Evolutionary conservation across 2,329 filamentous ascomycete species (phyloP), one percentile per base, ranked within the genome.

Genomic region (Epichloe scottii): DNA sequence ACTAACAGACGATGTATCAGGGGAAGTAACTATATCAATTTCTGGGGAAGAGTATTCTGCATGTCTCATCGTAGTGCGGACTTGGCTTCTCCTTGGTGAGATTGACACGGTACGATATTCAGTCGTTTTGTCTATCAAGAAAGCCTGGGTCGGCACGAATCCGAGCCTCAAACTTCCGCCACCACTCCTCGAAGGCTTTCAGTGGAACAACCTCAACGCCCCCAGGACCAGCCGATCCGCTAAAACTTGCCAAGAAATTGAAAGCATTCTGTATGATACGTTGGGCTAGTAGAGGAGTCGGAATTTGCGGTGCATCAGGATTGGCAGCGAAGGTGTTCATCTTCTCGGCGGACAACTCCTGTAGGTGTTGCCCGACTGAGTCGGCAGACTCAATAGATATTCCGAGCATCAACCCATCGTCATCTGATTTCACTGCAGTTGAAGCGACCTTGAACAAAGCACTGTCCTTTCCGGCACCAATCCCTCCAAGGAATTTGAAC

Each of bases 261-360:
- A 97, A 98, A 14, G 91, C 93, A 67, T 96, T 95, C 60, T 88
- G 85, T 60, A 98, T 97, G 59, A 98, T 96, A 56, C 88, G 76
- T 69, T 97, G 89, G 33, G 93, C 93, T 23, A 98, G 75, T 2
- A 89, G 72, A 56, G 87, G 81, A 0, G 89, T 93, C n/a, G 78
- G 74, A 1, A 81, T 73, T 45, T 71, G 68, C 53, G 60, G 2
- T 35, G 8, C n/a, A 12, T 46, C 38, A 26, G 51, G 21, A 15
- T 37, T 37, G 21, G 43, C 19, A 12, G 54, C 35, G 4, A 51
- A 19, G 35, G 37, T 43, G 33, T 43, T 45, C 8, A 55, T 46
- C 53, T 68, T 69, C 42, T 42, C 59, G 21, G 62, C 61, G 15
- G 62, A 73, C 26, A 88, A 68, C 50, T 79, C 73, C 30, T 81